A percentile compares a stretch with the other conserved stretches of the same genome.
Evolutionary conservation across 1,284 basidiomycete species (phyloP).

Genomic region (Moesziomyces globuligerus): DNA sequence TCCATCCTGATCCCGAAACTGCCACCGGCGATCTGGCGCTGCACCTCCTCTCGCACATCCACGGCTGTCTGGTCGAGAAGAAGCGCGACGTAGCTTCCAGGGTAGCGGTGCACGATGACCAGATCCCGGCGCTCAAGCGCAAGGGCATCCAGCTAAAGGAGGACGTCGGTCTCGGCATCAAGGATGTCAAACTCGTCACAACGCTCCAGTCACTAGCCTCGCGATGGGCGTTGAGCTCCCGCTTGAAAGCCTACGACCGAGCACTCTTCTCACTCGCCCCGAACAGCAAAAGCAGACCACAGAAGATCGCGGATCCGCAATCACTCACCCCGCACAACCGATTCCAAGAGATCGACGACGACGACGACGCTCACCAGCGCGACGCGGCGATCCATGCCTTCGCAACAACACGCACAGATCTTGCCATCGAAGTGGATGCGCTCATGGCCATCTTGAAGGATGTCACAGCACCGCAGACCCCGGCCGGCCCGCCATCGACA

Average conservation of each 20-base stretch:
- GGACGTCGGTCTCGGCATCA: conserved; percentile 41
- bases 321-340: conserved; percentile 30
- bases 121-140: conserved; percentile 7
- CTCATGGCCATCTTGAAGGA: conserved; percentile 15
- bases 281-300: conserved; percentile 7
- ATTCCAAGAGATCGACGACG: conserved; percentile 41
- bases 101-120: conserved; percentile 17
- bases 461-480: neutral
- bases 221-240: conserved; percentile 30
- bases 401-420: conserved; percentile 12
- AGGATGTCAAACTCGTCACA: conserved; percentile 41
- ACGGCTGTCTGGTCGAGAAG: conserved; percentile 16
- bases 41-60: conserved; percentile 25
- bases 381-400: conserved; percentile 11
- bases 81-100: conserved; percentile 23
- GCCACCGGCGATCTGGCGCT: conserved; percentile 39
- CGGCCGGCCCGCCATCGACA: conserved; percentile 1
- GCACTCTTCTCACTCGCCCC: conserved; percentile 19
- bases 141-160: conserved; percentile 32
- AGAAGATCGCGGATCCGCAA: conserved; percentile 5
- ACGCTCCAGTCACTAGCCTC: conserved; percentile 37
- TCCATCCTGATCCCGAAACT: conserved; percentile 12
- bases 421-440: conserved; percentile 10
- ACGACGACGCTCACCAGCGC: conserved; percentile 13
- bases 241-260: conserved; percentile 32